phyloP scores from a whole-genome alignment of 257 asterid species.

The Voacanga thouarsii region DNA sequence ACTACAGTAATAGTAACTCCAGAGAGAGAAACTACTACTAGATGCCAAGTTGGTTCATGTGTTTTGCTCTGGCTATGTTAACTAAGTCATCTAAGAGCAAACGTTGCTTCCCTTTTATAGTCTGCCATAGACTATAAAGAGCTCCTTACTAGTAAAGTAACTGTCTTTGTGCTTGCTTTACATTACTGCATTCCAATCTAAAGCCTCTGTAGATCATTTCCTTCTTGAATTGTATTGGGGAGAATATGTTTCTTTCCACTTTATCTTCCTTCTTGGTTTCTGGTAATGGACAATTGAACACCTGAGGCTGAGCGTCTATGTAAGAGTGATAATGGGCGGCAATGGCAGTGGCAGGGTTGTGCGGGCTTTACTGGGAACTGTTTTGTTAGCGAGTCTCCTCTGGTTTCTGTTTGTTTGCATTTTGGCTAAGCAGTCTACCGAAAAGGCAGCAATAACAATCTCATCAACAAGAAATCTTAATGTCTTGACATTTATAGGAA shows the following conservation, averaged over 20 bases:
- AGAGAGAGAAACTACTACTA: neutral
- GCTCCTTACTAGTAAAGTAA: neutral
- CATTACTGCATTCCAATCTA: neutral
- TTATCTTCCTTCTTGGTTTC: conserved; percentile 3
- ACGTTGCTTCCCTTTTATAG: neutral
- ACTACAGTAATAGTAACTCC: no score
- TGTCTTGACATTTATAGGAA: conserved; percentile 23
- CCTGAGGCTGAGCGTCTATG: neutral
- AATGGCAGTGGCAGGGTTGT: conserved; percentile 18
- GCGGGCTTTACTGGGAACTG: conserved; percentile 19
- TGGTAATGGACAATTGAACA: neutral
- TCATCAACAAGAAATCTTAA: conserved; percentile 25
- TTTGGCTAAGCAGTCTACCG: conserved; percentile 23
- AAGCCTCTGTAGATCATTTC: neutral
- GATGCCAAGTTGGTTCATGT: neutral
- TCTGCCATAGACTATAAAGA: neutral
- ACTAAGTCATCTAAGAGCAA: neutral
- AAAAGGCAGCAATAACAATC: conserved; percentile 9
- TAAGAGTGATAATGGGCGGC: conserved; percentile 26
- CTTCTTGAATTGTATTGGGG: neutral
- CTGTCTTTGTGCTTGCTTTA: neutral
- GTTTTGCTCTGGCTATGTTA: neutral
- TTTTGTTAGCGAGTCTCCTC: conserved; percentile 34
- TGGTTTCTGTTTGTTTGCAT: conserved; percentile 41
- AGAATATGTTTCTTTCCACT: conserved; percentile 1